Evolutionary conservation across 805 yeast species (phyloP).

Genomic region (Hanseniaspora mollemarum): DNA sequence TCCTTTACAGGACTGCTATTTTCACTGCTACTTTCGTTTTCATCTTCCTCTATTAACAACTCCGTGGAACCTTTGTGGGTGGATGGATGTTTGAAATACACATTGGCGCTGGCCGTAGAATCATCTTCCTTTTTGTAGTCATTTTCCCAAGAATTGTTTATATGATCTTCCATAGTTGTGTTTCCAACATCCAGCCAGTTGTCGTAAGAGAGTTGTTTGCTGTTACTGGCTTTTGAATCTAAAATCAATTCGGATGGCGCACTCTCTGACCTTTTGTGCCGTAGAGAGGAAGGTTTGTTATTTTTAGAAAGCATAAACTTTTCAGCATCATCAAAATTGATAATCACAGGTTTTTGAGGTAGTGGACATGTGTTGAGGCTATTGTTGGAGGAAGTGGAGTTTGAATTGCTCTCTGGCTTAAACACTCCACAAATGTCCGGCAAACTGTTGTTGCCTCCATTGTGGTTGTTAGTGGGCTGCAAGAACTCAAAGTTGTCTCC

Average conservation of each 20-base stretch:
- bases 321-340: slow-evolving; percentile 37
- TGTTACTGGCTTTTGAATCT: background rate
- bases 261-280: slow-evolving; percentile 44
- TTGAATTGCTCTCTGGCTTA: background rate
- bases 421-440: background rate
- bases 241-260: slow-evolving; percentile 42
- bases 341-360: slow-evolving; percentile 32
- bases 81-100: background rate
- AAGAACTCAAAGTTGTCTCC: slow-evolving; percentile 53
- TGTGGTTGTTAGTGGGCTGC: slow-evolving; percentile 11
- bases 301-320: slow-evolving; percentile 18
- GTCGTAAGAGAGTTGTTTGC: slow-evolving; percentile 15
- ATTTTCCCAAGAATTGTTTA: slow-evolving; percentile 6
- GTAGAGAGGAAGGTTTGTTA: slow-evolving; percentile 26
- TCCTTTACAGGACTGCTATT: slow-evolving; percentile 4
- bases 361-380: background rate
- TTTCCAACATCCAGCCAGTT: slow-evolving; percentile 16
- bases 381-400: background rate
- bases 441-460: slow-evolving; percentile 5
- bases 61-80: slow-evolving; percentile 18
- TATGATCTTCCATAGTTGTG: slow-evolving; percentile 2
- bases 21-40: slow-evolving; percentile 14
- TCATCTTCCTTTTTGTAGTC: background rate
- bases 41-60: slow-evolving; percentile 30
- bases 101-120: background rate